Percentiles rank a stretch among this genome's conserved stretches.
phyloP scores from a whole-genome alignment of 2,329 filamentous ascomycete genomes.

The Elsinoe arachidis region DNA sequence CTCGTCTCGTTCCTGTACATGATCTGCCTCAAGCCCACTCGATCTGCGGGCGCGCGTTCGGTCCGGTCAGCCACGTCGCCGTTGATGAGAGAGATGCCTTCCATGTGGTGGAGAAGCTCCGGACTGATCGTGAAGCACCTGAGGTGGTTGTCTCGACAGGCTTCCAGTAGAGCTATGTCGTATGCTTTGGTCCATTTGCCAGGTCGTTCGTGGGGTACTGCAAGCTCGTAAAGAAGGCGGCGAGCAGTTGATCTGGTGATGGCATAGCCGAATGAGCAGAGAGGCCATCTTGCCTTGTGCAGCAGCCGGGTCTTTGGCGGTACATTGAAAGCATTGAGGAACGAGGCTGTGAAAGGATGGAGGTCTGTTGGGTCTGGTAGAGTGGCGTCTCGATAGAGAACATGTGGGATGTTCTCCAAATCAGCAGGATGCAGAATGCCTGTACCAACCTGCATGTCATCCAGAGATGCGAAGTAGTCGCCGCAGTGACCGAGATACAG shows the following conservation, averaged over 20 bases:
- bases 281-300: conserved; percentile 34
- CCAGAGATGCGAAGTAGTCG: conserved; percentile 28
- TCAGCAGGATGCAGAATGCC: conserved; percentile 28
- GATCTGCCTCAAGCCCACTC: conserved; percentile 19
- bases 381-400: conserved; percentile 30
- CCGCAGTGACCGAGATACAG: conserved; percentile 38
- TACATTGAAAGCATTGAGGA: conserved; percentile 30
- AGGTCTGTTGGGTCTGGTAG: conserved; percentile 30
- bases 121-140: conserved; percentile 29
- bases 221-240: conserved; percentile 29
- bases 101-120: conserved; percentile 33
- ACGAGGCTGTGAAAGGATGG: conserved; percentile 30
- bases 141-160: conserved; percentile 29
- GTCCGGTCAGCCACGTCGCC: conserved; percentile 27
- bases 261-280: conserved; percentile 38
- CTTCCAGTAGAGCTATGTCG: conserved; percentile 31
- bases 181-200: conserved; percentile 27
- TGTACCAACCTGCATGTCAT: conserved; percentile 27
- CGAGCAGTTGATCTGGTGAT: conserved; percentile 31
- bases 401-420: conserved; percentile 27
- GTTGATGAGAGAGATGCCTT: conserved; percentile 31
- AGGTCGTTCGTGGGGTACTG: conserved; percentile 28
- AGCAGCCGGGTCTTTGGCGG: conserved; percentile 30
- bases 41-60: conserved; percentile 24
- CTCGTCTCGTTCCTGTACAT: conserved; percentile 20